Evolutionary conservation across 805 yeast genomes (phyloP).

Genomic region (Scheffersomyces amazonensis): DNA sequence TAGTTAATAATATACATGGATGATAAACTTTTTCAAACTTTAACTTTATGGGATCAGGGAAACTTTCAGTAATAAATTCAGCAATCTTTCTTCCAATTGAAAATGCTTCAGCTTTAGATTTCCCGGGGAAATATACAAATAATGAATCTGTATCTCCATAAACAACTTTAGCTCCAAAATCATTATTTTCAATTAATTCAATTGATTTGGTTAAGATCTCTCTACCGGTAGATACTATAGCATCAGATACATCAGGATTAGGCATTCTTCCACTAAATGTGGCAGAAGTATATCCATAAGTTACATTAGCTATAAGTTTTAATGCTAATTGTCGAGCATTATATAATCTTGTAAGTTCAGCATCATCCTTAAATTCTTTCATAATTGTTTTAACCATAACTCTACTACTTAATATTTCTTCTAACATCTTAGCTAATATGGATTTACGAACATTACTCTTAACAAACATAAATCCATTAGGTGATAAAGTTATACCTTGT

Average conservation of each 20-base stretch:
- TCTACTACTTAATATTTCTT: slow-evolving; percentile 78
- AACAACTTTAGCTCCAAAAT: slow-evolving; percentile 88
- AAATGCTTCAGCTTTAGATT: slow-evolving; percentile 74
- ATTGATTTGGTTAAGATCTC: slow-evolving; percentile 78
- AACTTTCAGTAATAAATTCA: slow-evolving; percentile 51
- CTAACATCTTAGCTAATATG: slow-evolving; percentile 75
- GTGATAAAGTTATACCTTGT: slow-evolving; percentile 59
- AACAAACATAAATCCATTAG: slow-evolving; percentile 83
- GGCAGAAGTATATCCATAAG: slow-evolving; percentile 95
- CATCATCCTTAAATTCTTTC: slow-evolving; percentile 44
- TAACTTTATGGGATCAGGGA: slow-evolving; percentile 78
- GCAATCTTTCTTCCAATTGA: slow-evolving; percentile 71
- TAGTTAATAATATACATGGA: slow-evolving; percentile 74
- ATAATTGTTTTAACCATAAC: slow-evolving; percentile 76
- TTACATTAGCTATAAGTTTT: slow-evolving; percentile 89
- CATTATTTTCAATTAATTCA: slow-evolving; percentile 56
- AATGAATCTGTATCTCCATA: slow-evolving; percentile 97
- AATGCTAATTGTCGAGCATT: slow-evolving; percentile 82
- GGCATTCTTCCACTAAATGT: slow-evolving; percentile 98
- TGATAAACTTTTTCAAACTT: slow-evolving; percentile 93
- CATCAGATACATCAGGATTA: slow-evolving; percentile 90
- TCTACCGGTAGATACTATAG: slow-evolving; percentile 87
- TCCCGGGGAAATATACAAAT: slow-evolving; percentile 88
- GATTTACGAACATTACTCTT: slow-evolving; percentile 67
- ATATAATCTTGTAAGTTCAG: slow-evolving; percentile 52